Evolutionary conservation across 139 green algal genomes (phyloP), one percentile per base, ranked within the genome.

Genomic region (Coccomyxa sp.): DNA sequence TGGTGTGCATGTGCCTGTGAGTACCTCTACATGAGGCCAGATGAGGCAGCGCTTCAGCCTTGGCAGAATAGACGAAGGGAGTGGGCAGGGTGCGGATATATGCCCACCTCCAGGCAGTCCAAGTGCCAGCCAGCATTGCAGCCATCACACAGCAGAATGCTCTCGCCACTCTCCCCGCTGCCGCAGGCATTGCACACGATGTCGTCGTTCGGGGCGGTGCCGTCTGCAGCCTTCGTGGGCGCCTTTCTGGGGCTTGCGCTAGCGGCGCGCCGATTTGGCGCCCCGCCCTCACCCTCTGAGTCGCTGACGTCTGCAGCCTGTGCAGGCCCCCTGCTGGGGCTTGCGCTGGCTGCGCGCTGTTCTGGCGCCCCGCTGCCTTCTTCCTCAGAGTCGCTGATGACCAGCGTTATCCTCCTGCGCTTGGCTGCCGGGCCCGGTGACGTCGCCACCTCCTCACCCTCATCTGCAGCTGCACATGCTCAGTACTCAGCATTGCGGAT

Each of bases 121-220:
- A 64, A 31, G 77, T 94, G 90, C 71, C 82, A 90, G 35, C 87
- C 88, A 35, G 50, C 41, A 73, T 93, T 82, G 82, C 91, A 95
- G 35, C 78, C 79, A 75, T 93, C 91, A 77, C 89, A 95, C 55
- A 94, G 80, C 76, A 95, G 70, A 80, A 92, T 85, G 29, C 54
- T 24, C 29, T 86, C 80, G n/a, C 82, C 84, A 69, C 87, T 55
- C 7, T 78, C 69, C 9, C 71, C 50, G 0, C 71, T 77, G 55
- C 80, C 75, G 79, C 90, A 93, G 8, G 83, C n/a, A 68, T 81
- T 36, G 74, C 90, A 94, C 9, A 68, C 68, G 7, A 69, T 77
- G 41, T 77, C 77, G 64, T 73, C 77, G 37, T 31, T n/a, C n/a
- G n/a, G n/a, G n/a, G n/a, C n/a, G n/a, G 50, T 22, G 22, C 50